phyloP scores from a whole-genome alignment of 768 basidiomycete genomes.

The Tylopilus sp. region DNA sequence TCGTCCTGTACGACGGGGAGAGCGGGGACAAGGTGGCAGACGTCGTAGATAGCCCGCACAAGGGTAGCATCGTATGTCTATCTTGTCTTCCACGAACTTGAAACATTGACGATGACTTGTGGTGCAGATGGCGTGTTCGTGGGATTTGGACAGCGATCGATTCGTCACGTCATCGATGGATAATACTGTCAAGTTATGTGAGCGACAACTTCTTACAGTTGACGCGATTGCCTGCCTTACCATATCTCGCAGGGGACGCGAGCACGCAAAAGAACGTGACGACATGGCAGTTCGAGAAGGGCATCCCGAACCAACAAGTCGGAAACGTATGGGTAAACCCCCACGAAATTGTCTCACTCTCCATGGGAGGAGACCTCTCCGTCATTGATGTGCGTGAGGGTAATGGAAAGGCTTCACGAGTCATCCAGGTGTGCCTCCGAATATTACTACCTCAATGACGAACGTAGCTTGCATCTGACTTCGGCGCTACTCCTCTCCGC shows the following conservation, averaged over 20 bases:
- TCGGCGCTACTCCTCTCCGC: neutral
- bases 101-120: neutral
- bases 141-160: conserved; percentile 71
- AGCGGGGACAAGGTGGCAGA: conserved; percentile 76
- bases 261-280: conserved; percentile 62
- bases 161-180: conserved; percentile 86
- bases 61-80: conserved; percentile 66
- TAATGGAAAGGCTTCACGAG: conserved; percentile 54
- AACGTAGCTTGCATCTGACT: neutral
- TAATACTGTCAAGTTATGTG: conserved; percentile 84
- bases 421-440: conserved; percentile 56
- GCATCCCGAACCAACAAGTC: conserved; percentile 79
- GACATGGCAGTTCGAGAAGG: conserved; percentile 71
- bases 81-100: neutral
- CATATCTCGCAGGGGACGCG: conserved; percentile 64
- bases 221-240: neutral
- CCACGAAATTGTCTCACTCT: conserved; percentile 74
- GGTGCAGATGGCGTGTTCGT: conserved; percentile 66
- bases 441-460: neutral
- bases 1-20: conserved; percentile 89
- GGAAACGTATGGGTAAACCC: conserved; percentile 82
- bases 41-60: conserved; percentile 64
- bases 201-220: neutral
- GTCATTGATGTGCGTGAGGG: conserved; percentile 70
- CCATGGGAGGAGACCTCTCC: conserved; percentile 77